A percentile compares a stretch with the other conserved stretches of the same genome.
phyloP scores from a whole-genome alignment of 352 stramenopile species.

The Phytophthora podocarpi region DNA sequence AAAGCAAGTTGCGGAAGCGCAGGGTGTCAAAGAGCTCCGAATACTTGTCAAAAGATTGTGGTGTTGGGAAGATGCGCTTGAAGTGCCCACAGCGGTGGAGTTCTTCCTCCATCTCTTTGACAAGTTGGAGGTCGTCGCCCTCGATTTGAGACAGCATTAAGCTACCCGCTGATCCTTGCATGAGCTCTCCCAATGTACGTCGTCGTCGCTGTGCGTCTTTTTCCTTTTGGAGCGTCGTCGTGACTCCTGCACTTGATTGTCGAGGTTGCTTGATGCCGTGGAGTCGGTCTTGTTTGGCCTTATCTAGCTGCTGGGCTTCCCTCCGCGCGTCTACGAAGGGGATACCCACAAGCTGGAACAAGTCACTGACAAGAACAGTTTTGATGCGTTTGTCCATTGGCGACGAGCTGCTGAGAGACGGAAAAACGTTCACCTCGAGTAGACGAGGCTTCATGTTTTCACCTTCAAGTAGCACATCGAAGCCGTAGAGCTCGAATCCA shows the following conservation, averaged over 20 bases:
- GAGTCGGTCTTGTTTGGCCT: conserved; percentile 55
- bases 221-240: conserved; percentile 15
- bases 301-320: conserved; percentile 42
- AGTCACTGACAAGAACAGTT: conserved; percentile 86
- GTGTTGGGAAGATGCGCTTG: conserved; percentile 72
- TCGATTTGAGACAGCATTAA: conserved; percentile 45
- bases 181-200: conserved; percentile 41
- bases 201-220: conserved; percentile 26
- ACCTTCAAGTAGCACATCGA: conserved; percentile 87
- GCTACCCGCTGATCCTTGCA: conserved; percentile 25
- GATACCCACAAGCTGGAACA: conserved; percentile 81
- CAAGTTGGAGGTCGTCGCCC: conserved; percentile 53
- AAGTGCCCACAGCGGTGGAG: conserved; percentile 68
- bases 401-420: conserved; percentile 84
- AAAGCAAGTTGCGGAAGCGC: conserved; percentile 64
- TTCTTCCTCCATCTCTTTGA: conserved; percentile 75
- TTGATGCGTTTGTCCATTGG: conserved; percentile 92
- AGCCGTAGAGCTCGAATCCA: conserved; percentile 91
- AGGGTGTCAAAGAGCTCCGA: conserved; percentile 55
- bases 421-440: conserved; percentile 93
- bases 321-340: conserved; percentile 50
- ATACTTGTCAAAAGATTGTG: conserved; percentile 51
- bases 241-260: not conserved
- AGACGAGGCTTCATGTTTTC: conserved; percentile 78
- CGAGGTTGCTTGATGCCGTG: conserved; percentile 41